Evolutionary conservation across 805 yeast genomes (phyloP).

Genomic region (Saturnispora mendoncae): DNA sequence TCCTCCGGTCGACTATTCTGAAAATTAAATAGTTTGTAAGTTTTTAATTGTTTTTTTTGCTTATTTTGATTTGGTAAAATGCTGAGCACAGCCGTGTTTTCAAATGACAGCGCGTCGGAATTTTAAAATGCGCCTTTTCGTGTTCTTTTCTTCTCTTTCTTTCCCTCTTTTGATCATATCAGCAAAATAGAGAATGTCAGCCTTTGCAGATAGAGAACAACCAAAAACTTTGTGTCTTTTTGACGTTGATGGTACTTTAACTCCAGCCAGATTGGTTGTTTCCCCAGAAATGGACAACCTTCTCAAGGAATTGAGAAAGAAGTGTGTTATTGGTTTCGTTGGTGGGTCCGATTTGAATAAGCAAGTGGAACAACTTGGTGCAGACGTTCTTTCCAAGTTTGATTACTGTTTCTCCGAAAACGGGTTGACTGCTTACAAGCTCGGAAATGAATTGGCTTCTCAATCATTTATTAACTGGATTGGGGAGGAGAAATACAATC

Average conservation of each 20-base stretch:
- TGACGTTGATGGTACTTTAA: slow-evolving; percentile 97
- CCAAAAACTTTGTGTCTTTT: slow-evolving; percentile 86
- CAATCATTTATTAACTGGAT: slow-evolving; percentile 93
- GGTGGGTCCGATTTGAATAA: slow-evolving; percentile 94
- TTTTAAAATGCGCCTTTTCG: not conserved
- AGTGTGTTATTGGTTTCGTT: slow-evolving; percentile 92
- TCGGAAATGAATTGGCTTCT: slow-evolving; percentile 79
- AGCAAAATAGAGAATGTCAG: slow-evolving; percentile 18
- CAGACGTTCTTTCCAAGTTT: slow-evolving; percentile 64
- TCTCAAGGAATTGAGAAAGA: slow-evolving; percentile 70
- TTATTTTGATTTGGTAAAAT: not conserved
- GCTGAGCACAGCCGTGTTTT: slow-evolving; percentile 6
- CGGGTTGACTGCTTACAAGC: slow-evolving; percentile 95
- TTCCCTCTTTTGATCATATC: not conserved
- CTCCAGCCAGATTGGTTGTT: slow-evolving; percentile 78
- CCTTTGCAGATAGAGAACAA: slow-evolving; percentile 61
- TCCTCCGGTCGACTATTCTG: slow-evolving; percentile 1
- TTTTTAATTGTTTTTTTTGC: not conserved
- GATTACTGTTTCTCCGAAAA: slow-evolving; percentile 97
- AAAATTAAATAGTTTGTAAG: not conserved
- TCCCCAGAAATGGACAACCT: slow-evolving; percentile 71
- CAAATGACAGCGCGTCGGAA: slow-evolving; percentile 4
- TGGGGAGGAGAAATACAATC: slow-evolving; percentile 91
- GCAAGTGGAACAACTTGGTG: slow-evolving; percentile 94
- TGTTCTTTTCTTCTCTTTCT: not conserved